Conservation (phyloP, 2,329 filamentous ascomycete genomes). For the Ramichloridium luteum region DNA sequence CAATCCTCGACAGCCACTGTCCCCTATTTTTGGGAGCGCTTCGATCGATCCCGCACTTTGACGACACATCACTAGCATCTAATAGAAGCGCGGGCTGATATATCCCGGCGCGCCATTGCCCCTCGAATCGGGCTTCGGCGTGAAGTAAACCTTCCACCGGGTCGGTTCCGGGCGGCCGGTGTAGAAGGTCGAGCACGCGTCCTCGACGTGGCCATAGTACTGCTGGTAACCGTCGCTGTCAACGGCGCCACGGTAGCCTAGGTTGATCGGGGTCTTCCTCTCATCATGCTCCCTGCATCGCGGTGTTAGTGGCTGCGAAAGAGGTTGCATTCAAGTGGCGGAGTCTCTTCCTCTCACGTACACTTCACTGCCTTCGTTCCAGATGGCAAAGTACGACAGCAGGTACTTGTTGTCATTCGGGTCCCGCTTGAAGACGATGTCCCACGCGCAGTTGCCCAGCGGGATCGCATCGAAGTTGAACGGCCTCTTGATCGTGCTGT, state of each 20-base stretch:
- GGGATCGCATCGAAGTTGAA: constrained; percentile 1
- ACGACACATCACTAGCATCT: too few relatives aligned
- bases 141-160: neutral
- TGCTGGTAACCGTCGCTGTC: neutral
- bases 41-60: too few relatives aligned
- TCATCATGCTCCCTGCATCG: neutral
- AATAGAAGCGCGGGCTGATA: neutral
- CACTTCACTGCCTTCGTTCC: neutral
- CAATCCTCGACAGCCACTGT: too few relatives aligned
- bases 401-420: neutral
- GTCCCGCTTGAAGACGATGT: neutral
- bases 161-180: neutral
- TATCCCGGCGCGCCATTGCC: neutral
- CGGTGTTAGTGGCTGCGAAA: too few relatives aligned
- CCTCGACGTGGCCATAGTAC: constrained; percentile 1
- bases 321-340: too few relatives aligned
- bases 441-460: neutral
- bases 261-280: neutral
- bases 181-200: neutral
- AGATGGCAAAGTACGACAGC: neutral
- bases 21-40: too few relatives aligned
- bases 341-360: too few relatives aligned
- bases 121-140: neutral
- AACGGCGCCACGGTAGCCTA: neutral
- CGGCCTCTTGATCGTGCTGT: neutral